Percentiles rank a stretch among this genome's conserved stretches.
phyloP scores from a whole-genome alignment of 148 eudicot species.

The Vaccinium myrtillus region DNA sequence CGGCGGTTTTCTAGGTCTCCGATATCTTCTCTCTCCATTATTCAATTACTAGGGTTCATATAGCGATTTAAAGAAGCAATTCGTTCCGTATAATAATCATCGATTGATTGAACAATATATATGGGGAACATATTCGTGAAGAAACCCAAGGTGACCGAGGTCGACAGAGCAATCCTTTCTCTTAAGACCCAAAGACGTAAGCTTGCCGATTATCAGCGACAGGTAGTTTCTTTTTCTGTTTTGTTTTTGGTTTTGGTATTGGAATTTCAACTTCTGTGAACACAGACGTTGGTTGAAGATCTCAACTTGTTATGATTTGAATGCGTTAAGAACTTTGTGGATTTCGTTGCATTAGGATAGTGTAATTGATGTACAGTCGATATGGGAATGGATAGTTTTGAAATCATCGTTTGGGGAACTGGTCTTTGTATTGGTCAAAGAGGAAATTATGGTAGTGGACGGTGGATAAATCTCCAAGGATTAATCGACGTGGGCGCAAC shows the following conservation, averaged over 20 bases:
- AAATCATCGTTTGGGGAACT: background rate
- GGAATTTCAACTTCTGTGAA: background rate
- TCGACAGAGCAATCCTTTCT: conserved; percentile 89
- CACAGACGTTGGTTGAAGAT: background rate
- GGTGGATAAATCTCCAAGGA: too few species aligned
- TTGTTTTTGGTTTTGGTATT: background rate
- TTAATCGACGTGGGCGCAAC: too few species aligned
- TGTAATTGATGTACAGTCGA: background rate
- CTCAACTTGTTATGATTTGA: conserved; percentile 5
- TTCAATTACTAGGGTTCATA: background rate
- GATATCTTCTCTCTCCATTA: background rate
- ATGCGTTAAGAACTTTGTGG: background rate
- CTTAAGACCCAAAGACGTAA: conserved; percentile 96
- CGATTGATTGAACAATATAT: background rate
- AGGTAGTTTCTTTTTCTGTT: conserved; percentile 37
- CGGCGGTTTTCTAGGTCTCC: background rate
- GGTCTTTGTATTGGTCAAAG: background rate
- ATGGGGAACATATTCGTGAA: conserved; percentile 95
- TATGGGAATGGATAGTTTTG: conserved; percentile 1
- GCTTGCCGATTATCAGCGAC: conserved; percentile 88
- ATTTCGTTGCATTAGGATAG: background rate
- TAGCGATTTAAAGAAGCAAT: background rate
- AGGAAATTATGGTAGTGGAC: background rate
- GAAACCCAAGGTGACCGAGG: conserved; percentile 94
- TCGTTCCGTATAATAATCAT: background rate